Evolutionary conservation across 176 grass and related monocot genomes (phyloP).

Genomic region (Aegilops longissima): DNA sequence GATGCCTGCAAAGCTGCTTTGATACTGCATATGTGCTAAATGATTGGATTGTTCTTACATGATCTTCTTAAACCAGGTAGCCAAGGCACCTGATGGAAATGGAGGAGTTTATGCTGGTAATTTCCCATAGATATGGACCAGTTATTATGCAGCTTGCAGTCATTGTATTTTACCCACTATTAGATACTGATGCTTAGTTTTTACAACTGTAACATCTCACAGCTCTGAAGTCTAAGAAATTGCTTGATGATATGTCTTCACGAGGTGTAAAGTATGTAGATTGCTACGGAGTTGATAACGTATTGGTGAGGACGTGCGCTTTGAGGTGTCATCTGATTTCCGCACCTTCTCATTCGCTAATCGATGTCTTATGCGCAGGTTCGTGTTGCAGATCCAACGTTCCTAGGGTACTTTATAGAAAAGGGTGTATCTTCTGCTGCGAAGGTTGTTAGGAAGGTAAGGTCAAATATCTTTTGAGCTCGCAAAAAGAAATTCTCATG

Average conservation of each 20-base stretch:
- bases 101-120: slow-evolving; percentile 97
- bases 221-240: slow-evolving; percentile 81
- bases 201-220: slow-evolving; percentile 17
- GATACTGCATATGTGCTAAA: neutral
- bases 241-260: slow-evolving; percentile 84
- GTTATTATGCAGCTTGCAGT: neutral
- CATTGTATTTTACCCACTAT: neutral
- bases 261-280: slow-evolving; percentile 92
- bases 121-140: neutral
- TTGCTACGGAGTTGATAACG: slow-evolving; percentile 95
- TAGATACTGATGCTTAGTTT: neutral
- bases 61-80: slow-evolving; percentile 55
- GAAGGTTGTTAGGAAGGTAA: slow-evolving; percentile 96
- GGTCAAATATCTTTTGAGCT: neutral
- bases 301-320: slow-evolving; percentile 53
- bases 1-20: neutral
- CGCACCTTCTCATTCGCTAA: slow-evolving; percentile 34
- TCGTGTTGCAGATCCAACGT: slow-evolving; percentile 93
- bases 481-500: neutral
- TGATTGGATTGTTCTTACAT: slow-evolving; percentile 4
- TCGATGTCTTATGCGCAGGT: slow-evolving; percentile 49
- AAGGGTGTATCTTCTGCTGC: slow-evolving; percentile 81
- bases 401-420: slow-evolving; percentile 97
- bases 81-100: slow-evolving; percentile 98
- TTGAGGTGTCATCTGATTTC: neutral